Evolutionary conservation across 202 grass and related monocot species (phyloP).

Genomic region (Saccharum hybrid): DNA sequence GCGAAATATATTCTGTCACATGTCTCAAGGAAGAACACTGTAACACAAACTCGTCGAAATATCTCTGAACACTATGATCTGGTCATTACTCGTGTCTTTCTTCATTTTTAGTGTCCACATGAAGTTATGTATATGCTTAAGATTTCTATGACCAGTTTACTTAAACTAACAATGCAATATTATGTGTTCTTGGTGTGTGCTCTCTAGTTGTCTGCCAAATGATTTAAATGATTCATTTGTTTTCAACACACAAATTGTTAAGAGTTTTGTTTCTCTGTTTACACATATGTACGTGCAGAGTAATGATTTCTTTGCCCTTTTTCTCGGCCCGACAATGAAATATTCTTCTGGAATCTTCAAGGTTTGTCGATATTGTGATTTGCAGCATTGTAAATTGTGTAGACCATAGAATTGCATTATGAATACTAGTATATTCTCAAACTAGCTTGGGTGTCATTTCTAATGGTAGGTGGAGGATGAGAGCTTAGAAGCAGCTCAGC

Average conservation of each 20-base stretch:
- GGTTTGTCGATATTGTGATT: conserved; percentile 7
- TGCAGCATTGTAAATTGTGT: background rate
- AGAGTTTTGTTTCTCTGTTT: background rate
- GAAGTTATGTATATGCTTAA: background rate
- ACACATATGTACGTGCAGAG: background rate
- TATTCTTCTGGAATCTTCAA: conserved; percentile 40
- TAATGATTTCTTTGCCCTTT: conserved; percentile 38
- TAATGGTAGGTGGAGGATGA: background rate
- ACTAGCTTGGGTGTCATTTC: background rate
- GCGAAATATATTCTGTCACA: conserved; percentile 59
- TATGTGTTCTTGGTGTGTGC: too few species aligned
- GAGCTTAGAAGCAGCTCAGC: conserved; percentile 24
- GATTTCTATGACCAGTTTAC: background rate
- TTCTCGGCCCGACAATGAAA: conserved; percentile 22
- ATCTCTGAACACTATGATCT: conserved; percentile 30
- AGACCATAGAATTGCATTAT: background rate
- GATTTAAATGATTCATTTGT: background rate
- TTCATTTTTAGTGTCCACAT: background rate
- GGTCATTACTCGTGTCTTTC: background rate
- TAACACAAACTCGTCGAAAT: conserved; percentile 54
- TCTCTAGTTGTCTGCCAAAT: background rate
- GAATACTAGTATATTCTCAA: background rate
- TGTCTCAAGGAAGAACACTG: conserved; percentile 59
- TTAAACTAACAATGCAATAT: background rate
- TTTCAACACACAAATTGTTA: background rate